Evolutionary conservation across 108 stramenopile genomes (phyloP).

Genomic region (Cyclotella cryptica): DNA sequence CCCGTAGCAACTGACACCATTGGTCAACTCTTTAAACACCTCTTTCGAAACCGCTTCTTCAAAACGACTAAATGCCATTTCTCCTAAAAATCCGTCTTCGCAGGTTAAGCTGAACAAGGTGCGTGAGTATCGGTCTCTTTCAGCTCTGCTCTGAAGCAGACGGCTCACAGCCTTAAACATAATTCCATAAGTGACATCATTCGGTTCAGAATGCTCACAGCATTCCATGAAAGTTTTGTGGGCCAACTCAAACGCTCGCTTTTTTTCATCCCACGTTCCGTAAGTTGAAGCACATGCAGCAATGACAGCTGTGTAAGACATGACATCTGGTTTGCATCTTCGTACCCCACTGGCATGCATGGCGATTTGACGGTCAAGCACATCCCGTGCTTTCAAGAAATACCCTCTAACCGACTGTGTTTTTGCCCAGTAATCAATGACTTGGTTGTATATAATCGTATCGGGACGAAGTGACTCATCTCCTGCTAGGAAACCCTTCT

Average conservation of each 20-base stretch:
- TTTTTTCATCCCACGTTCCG: slow-evolving; percentile 41
- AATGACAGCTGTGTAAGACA: slow-evolving; percentile 73
- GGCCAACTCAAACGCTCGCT: slow-evolving; percentile 70
- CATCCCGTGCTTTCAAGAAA: slow-evolving; percentile 62
- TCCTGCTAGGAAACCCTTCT: slow-evolving; percentile 44
- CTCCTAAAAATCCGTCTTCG: slow-evolving; percentile 67
- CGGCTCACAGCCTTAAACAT: slow-evolving; percentile 77
- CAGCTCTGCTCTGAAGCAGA: slow-evolving; percentile 47
- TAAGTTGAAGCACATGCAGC: slow-evolving; percentile 61
- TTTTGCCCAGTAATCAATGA: slow-evolving; percentile 78
- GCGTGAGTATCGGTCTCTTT: slow-evolving; percentile 47
- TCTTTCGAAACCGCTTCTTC: slow-evolving; percentile 55
- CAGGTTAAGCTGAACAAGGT: slow-evolving; percentile 53
- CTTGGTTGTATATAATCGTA: slow-evolving; percentile 79
- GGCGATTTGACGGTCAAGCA: slow-evolving; percentile 77
- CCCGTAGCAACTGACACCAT: slow-evolving; percentile 45
- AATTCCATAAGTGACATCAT: slow-evolving; percentile 85
- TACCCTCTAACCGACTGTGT: slow-evolving; percentile 48
- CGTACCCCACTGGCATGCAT: slow-evolving; percentile 36
- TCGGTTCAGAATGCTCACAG: slow-evolving; percentile 52
- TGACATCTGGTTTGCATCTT: slow-evolving; percentile 76
- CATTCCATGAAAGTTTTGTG: slow-evolving; percentile 68
- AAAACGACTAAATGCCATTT: slow-evolving; percentile 68
- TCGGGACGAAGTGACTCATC: slow-evolving; percentile 55
- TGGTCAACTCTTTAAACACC: slow-evolving; percentile 58